Conservation (phyloP, 352 stramenopile species). For the Pythium rhizo-oryzae region DNA sequence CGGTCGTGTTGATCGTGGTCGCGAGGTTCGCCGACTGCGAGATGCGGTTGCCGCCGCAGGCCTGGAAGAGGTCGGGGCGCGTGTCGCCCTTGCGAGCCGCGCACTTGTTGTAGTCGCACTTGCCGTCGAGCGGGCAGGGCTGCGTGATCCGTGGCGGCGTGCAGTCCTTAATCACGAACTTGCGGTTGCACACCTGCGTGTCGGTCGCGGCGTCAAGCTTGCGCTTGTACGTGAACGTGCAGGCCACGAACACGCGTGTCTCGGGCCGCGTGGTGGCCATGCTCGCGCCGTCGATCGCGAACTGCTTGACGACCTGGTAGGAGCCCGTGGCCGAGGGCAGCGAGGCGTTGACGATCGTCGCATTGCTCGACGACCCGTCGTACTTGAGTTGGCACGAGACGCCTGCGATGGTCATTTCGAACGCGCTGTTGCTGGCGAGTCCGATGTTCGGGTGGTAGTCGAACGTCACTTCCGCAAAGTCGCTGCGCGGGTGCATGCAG, state of each 20-base stretch:
- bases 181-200: conserved; percentile 40
- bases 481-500: conserved; percentile 38
- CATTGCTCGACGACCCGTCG: conserved; percentile 12
- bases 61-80: conserved; percentile 14
- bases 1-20: conserved; percentile 27
- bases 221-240: conserved; percentile 56
- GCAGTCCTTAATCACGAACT: conserved; percentile 65
- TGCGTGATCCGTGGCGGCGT: conserved; percentile 52
- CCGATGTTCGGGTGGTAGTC: conserved; percentile 38
- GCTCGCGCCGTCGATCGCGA: conserved; percentile 38
- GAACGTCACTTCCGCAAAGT: conserved; percentile 60
- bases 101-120: conserved; percentile 24
- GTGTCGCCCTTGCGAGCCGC: not conserved
- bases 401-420: conserved; percentile 19
- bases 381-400: conserved; percentile 44
- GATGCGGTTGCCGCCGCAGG: conserved; percentile 16
- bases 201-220: conserved; percentile 23
- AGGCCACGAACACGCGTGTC: conserved; percentile 51
- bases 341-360: conserved; percentile 13
- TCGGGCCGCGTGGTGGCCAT: conserved; percentile 46
- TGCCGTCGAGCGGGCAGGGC: conserved; percentile 34
- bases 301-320: conserved; percentile 55
- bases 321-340: not conserved
- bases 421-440: conserved; percentile 6
- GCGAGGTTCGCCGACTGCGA: conserved; percentile 24